Evolutionary conservation across 2,329 filamentous ascomycete species (phyloP).

Genomic region (Cyphellophora attinorum): DNA sequence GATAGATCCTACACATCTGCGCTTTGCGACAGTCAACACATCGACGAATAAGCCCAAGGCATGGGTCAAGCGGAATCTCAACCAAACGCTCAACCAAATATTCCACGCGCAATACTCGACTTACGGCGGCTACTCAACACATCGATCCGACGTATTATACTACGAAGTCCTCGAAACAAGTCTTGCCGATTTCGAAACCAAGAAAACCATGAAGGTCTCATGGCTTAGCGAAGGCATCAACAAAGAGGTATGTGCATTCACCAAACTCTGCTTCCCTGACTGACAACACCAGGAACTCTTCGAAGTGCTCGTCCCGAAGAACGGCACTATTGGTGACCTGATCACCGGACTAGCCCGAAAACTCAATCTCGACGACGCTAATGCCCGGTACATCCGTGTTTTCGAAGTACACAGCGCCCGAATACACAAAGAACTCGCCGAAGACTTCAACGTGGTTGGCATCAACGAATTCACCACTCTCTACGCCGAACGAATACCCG

Average conservation of each 20-base stretch:
- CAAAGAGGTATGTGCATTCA: conserved; percentile 59
- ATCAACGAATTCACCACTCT: conserved; percentile 79
- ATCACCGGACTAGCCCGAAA: conserved; percentile 70
- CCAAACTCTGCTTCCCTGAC: conserved; percentile 8
- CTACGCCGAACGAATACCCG: conserved; percentile 70
- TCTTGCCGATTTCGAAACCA: conserved; percentile 82
- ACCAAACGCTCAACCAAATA: conserved; percentile 67
- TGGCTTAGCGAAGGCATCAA: conserved; percentile 83
- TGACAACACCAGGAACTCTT: conserved; percentile 50
- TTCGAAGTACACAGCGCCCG: conserved; percentile 78
- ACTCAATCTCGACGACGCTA: conserved; percentile 66
- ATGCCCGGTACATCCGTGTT: conserved; percentile 62
- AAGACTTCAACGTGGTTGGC: conserved; percentile 63
- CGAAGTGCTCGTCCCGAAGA: conserved; percentile 82
- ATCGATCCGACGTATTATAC: conserved; percentile 69
- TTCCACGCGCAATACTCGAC: conserved; percentile 64
- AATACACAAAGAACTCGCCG: conserved; percentile 66
- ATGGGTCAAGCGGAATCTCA: conserved; percentile 62
- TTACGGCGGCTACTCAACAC: conserved; percentile 57
- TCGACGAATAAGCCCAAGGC: conserved; percentile 67
- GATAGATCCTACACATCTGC: conserved; percentile 74
- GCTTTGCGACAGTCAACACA: conserved; percentile 78
- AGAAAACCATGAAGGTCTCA: conserved; percentile 74
- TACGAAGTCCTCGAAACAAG: conserved; percentile 95
- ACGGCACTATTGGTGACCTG: conserved; percentile 69